A percentile compares a stretch with the other conserved stretches of the same genome.
phyloP scores from a whole-genome alignment of 2,329 filamentous ascomycete genomes.

The Setomelanomma holmii region DNA sequence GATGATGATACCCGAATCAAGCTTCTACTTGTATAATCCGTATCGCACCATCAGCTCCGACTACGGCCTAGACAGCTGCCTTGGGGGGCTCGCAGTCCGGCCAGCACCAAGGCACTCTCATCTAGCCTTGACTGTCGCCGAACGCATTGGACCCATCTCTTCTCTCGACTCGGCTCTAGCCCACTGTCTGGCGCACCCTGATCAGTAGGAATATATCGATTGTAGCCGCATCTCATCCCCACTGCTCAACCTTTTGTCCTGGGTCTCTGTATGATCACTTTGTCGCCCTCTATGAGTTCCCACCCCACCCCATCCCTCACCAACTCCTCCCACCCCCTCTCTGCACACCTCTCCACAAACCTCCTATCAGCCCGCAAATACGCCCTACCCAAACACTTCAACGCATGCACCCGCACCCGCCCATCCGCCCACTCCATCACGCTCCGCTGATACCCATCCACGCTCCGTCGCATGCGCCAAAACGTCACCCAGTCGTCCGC shows the following conservation, averaged over 20 bases:
- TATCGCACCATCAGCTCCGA: too few species aligned
- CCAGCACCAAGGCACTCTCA: too few species aligned
- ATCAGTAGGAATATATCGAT: too few species aligned
- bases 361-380: conserved; percentile 76
- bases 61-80: too few species aligned
- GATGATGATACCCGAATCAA: conserved; percentile 45
- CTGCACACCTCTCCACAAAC: conserved; percentile 74
- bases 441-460: conserved; percentile 80
- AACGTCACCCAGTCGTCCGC: conserved; percentile 86
- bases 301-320: conserved; percentile 80
- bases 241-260: conserved; percentile 50
- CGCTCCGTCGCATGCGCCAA: conserved; percentile 71
- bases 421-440: conserved; percentile 84
- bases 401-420: conserved; percentile 73
- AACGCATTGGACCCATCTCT: too few species aligned
- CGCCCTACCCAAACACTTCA: conserved; percentile 85
- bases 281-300: conserved; percentile 73
- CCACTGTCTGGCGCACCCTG: too few species aligned
- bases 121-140: too few species aligned
- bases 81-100: too few species aligned
- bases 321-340: conserved; percentile 75
- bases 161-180: too few species aligned
- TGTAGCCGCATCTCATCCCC: too few species aligned
- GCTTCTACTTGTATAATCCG: background rate
- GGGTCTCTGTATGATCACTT: conserved; percentile 75